Percentiles rank a stretch among this genome's conserved stretches.
These are phyloP conservation scores for Fonsecaea erecta DNA, from an alignment of 2,329 filamentous ascomycete genomes.

Conservation along the genomic window DNA sequence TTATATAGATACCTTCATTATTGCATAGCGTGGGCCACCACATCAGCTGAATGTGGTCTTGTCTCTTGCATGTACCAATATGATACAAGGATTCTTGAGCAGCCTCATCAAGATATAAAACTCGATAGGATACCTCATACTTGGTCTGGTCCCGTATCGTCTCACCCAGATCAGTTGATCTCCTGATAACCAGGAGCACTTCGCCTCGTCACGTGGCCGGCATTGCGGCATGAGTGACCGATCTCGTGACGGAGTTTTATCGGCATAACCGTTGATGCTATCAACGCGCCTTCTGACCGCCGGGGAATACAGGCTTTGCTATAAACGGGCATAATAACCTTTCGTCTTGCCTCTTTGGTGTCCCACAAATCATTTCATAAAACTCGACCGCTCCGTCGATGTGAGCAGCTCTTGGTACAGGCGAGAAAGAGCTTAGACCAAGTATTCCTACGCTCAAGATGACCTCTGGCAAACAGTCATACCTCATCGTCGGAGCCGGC, in stretches of 20 bases:
- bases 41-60: background rate
- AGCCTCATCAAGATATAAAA: background rate
- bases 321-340: constrained; percentile 1
- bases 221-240: background rate
- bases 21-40: background rate
- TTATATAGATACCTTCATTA: background rate
- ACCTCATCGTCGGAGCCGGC: constrained; percentile 55
- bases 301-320: background rate
- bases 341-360: background rate
- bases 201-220: background rate
- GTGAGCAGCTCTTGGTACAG: background rate
- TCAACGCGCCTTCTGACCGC: background rate
- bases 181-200: background rate
- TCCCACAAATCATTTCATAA: constrained; percentile 2
- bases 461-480: constrained; percentile 24
- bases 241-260: constrained; percentile 2
- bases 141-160: background rate
- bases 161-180: background rate
- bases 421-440: background rate
- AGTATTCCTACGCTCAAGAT: background rate
- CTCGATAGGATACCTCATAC: background rate
- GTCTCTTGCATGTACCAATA: background rate
- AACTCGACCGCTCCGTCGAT: background rate
- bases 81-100: background rate
- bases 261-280: background rate